Percentiles rank a stretch among this genome's conserved stretches.
Conservation (phyloP, 345 rosid species). For the Camelina neglecta region DNA sequence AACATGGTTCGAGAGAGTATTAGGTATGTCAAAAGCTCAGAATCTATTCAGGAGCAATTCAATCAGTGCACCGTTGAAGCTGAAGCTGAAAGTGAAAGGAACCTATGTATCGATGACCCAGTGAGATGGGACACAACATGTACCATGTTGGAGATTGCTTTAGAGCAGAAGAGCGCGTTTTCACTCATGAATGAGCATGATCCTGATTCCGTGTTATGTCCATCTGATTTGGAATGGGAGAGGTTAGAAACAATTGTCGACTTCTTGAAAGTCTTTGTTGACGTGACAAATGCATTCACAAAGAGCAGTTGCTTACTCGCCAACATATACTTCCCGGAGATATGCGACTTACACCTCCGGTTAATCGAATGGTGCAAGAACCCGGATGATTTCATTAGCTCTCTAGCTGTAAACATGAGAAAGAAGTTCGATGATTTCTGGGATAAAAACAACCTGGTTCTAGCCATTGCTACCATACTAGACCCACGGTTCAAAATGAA, state of each 20-base stretch:
- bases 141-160: slow-evolving; percentile 68
- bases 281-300: slow-evolving; percentile 56
- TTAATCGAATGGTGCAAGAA: slow-evolving; percentile 77
- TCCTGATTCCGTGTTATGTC: slow-evolving; percentile 46
- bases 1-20: slow-evolving; percentile 62
- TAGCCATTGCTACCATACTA: slow-evolving; percentile 76
- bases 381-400: slow-evolving; percentile 60
- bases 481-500: slow-evolving; percentile 90
- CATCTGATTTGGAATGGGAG: slow-evolving; percentile 74
- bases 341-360: slow-evolving; percentile 67
- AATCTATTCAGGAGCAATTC: slow-evolving; percentile 49
- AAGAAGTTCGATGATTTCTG: slow-evolving; percentile 69
- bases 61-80: slow-evolving; percentile 48
- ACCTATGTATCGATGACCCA: slow-evolving; percentile 57
- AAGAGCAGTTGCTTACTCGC: slow-evolving; percentile 59
- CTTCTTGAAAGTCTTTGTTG: slow-evolving; percentile 67
- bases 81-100: slow-evolving; percentile 52
- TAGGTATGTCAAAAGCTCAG: slow-evolving; percentile 57
- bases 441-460: slow-evolving; percentile 69
- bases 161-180: slow-evolving; percentile 56
- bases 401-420: slow-evolving; percentile 66
- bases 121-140: slow-evolving; percentile 68
- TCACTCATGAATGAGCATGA: slow-evolving; percentile 54
- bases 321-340: slow-evolving; percentile 65
- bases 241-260: slow-evolving; percentile 48